phyloP scores from a whole-genome alignment of 2,329 filamentous ascomycete genomes.

The Myrmaecium sp. region DNA sequence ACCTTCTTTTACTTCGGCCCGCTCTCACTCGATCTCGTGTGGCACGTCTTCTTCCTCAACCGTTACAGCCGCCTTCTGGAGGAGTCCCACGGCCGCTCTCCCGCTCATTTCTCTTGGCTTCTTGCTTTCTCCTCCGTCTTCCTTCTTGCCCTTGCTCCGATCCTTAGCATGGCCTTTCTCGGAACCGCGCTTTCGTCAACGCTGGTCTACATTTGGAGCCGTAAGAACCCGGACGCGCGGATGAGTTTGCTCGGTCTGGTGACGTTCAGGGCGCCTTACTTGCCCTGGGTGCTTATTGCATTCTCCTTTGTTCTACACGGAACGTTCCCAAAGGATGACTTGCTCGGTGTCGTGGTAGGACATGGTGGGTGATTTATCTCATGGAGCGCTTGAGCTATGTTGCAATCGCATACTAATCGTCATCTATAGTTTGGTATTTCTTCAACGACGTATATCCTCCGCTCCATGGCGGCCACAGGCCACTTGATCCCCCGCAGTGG shows the following conservation, averaged over 20 bases:
- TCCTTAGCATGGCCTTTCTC: constrained; percentile 83
- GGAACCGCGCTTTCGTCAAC: constrained; percentile 87
- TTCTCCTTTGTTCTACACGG: constrained; percentile 88
- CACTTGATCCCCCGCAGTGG: constrained; percentile 76
- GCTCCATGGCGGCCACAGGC: constrained; percentile 66
- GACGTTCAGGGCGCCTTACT: constrained; percentile 82
- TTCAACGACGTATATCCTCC: constrained; percentile 94
- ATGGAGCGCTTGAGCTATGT: constrained; percentile 4
- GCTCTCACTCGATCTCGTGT: constrained; percentile 81
- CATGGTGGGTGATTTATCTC: constrained; percentile 37
- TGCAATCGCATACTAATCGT: constrained; percentile 2
- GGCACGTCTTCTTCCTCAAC: constrained; percentile 97
- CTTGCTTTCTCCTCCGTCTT: constrained; percentile 69
- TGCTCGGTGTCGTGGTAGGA: constrained; percentile 85
- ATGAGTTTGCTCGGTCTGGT: constrained; percentile 74
- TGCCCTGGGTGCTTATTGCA: constrained; percentile 89
- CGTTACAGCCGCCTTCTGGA: constrained; percentile 90
- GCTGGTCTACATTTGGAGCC: constrained; percentile 94
- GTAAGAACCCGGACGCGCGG: constrained; percentile 80
- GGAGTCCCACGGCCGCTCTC: constrained; percentile 79
- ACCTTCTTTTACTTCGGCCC: constrained; percentile 97
- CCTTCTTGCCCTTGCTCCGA: constrained; percentile 64
- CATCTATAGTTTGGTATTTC: constrained; percentile 74
- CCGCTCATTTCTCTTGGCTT: constrained; percentile 90
- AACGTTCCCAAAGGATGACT: constrained; percentile 81